These are phyloP conservation scores for Raphanus raphanistrum DNA, from an alignment of 345 rosid genomes.

Conservation along the genomic window DNA sequence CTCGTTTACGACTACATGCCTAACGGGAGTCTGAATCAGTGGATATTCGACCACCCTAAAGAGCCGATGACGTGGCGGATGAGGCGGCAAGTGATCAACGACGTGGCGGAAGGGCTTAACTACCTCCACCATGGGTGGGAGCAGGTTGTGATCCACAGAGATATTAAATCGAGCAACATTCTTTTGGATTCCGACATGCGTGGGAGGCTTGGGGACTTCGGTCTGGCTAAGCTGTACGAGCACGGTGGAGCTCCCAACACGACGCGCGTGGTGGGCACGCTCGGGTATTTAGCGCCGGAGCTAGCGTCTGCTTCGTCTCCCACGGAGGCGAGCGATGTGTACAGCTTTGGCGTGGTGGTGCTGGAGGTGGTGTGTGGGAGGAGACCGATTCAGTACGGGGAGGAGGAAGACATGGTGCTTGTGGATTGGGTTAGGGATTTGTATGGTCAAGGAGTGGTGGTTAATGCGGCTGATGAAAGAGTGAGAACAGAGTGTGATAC, in stretches of 20 bases:
- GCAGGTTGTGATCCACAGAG: slow-evolving; percentile 81
- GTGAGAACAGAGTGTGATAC: slow-evolving; percentile 49
- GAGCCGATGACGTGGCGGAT: slow-evolving; percentile 60
- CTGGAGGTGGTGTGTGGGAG: slow-evolving; percentile 79
- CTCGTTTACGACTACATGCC: slow-evolving; percentile 90
- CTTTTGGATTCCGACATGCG: slow-evolving; percentile 78
- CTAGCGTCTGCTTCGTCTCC: slow-evolving; percentile 57
- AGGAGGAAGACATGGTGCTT: slow-evolving; percentile 58
- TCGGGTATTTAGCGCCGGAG: slow-evolving; percentile 90
- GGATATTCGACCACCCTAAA: slow-evolving; percentile 63
- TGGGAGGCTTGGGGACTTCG: slow-evolving; percentile 83
- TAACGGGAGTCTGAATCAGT: slow-evolving; percentile 71
- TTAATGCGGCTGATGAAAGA: slow-evolving; percentile 62
- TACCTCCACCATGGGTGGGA: slow-evolving; percentile 95
- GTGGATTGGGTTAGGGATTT: slow-evolving; percentile 72
- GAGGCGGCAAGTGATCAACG: slow-evolving; percentile 60
- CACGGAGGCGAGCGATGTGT: slow-evolving; percentile 70
- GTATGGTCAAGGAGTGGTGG: slow-evolving; percentile 51
- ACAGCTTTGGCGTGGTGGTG: slow-evolving; percentile 85
- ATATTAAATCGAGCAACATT: slow-evolving; percentile 82
- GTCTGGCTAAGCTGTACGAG: slow-evolving; percentile 71
- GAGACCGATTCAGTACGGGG: slow-evolving; percentile 59
- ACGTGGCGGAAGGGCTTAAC: slow-evolving; percentile 78
- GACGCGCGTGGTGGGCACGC: slow-evolving; percentile 82
- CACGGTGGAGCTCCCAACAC: slow-evolving; percentile 78